A percentile compares a stretch with the other conserved stretches of the same genome.
Evolutionary conservation across 1,284 basidiomycete genomes (phyloP).

Genomic region (Fomitopsis palustris): DNA sequence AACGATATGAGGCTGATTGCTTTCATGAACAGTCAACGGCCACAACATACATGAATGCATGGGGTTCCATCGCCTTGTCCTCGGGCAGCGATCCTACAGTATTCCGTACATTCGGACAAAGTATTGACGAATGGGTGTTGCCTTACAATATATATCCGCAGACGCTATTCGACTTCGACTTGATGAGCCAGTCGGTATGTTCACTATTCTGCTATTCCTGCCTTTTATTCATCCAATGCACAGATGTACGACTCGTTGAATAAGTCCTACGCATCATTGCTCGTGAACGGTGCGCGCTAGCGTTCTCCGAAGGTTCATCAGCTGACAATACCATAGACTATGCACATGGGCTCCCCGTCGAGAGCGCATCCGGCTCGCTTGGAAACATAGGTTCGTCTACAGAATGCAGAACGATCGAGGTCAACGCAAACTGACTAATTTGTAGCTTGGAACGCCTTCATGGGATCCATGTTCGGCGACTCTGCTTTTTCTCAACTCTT

Average conservation of each 20-base stretch:
- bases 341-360: conserved; percentile 13
- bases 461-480: conserved; percentile 17
- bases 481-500: conserved; percentile 16
- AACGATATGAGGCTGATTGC: background rate
- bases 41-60: conserved; percentile 18
- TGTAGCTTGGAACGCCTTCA: conserved; percentile 24
- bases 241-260: background rate
- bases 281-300: too few relatives aligned
- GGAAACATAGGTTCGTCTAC: background rate
- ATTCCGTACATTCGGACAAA: conserved; percentile 37
- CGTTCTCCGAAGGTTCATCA: background rate
- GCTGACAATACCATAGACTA: background rate
- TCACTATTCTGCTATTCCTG: background rate
- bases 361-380: conserved; percentile 8
- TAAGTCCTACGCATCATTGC: background rate
- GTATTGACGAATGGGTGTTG: conserved; percentile 47
- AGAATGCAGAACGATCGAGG: too few relatives aligned
- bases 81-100: conserved; percentile 29
- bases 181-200: conserved; percentile 20
- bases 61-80: conserved; percentile 33
- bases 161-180: conserved; percentile 39
- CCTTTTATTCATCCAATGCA: background rate
- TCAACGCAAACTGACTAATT: too few relatives aligned
- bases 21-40: conserved; percentile 10
- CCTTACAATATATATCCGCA: conserved; percentile 69